phyloP scores from a whole-genome alignment of 1,284 basidiomycete species.

The Tetrapyrgos nigripes region DNA sequence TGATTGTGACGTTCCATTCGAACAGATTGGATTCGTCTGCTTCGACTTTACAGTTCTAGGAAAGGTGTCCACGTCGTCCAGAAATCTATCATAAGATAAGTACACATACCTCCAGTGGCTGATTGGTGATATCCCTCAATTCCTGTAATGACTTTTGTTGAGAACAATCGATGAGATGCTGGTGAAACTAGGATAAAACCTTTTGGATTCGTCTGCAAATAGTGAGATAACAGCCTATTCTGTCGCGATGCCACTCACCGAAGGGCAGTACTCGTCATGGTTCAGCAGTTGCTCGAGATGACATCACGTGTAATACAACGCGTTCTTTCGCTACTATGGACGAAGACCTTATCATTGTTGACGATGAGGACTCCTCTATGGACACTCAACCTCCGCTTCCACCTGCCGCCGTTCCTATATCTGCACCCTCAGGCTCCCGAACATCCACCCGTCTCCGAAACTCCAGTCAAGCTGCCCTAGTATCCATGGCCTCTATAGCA shows the following conservation, averaged over 20 bases:
- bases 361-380: slow-evolving; percentile 12
- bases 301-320: not conserved
- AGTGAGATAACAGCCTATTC: not conserved
- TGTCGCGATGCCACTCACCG: slow-evolving; percentile 45
- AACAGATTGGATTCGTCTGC: slow-evolving; percentile 78
- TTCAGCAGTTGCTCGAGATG: too few species aligned
- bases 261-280: slow-evolving; percentile 59
- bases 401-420: not conserved
- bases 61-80: slow-evolving; percentile 14
- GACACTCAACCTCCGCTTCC: slow-evolving; percentile 4
- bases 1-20: slow-evolving; percentile 80
- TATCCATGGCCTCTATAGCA: slow-evolving; percentile 14
- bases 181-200: slow-evolving; percentile 40
- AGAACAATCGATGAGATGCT: slow-evolving; percentile 8
- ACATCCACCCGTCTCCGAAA: slow-evolving; percentile 49
- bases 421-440: slow-evolving; percentile 8
- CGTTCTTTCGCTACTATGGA: slow-evolving; percentile 4
- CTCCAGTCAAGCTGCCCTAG: slow-evolving; percentile 24
- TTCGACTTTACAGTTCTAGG: slow-evolving; percentile 58
- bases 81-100: slow-evolving; percentile 12
- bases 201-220: slow-evolving; percentile 65
- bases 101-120: slow-evolving; percentile 63
- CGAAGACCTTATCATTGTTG: slow-evolving; percentile 15
- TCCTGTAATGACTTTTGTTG: slow-evolving; percentile 51
- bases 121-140: slow-evolving; percentile 60